These are phyloP conservation scores for Diaporthe citri DNA, from an alignment of 2,329 filamentous ascomycete species.

Conservation along the genomic window DNA sequence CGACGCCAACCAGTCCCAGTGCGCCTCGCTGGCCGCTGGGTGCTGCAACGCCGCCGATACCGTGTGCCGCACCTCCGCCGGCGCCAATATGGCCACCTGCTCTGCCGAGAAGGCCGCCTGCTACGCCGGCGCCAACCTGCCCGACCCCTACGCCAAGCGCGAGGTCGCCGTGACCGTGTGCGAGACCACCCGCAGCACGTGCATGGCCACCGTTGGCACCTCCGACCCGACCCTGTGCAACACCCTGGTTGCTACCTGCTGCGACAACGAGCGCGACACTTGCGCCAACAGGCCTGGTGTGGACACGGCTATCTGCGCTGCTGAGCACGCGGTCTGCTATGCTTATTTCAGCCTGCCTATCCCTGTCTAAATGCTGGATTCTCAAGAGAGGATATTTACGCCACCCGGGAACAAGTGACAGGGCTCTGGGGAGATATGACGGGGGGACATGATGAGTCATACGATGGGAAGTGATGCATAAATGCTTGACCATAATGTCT, in stretches of 20 bases:
- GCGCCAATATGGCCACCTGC: constrained; percentile 11
- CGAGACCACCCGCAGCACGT: constrained; percentile 11
- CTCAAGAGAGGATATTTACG: neutral
- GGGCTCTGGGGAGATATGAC: neutral
- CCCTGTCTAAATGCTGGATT: neutral
- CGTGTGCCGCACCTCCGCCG: constrained; percentile 1
- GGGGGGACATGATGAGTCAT: neutral
- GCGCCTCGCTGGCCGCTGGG: constrained; percentile 3
- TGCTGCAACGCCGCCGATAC: constrained; percentile 2
- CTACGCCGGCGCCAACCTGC: neutral
- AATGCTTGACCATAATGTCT: constrained; percentile 6
- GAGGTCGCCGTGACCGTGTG: constrained; percentile 8
- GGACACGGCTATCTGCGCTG: neutral
- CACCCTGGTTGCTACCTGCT: constrained; percentile 16
- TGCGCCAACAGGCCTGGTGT: neutral
- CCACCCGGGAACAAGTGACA: neutral
- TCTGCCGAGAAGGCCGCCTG: constrained; percentile 7
- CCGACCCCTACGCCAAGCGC: constrained; percentile 12
- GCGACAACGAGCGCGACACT: neutral
- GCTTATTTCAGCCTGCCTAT: constrained; percentile 5
- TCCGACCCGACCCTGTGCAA: neutral
- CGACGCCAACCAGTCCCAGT: constrained; percentile 8
- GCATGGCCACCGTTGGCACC: neutral
- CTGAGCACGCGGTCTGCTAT: constrained; percentile 10
- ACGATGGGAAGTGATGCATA: neutral